Conservation (phyloP, 306 rosid genomes). For the Pterocarpus macrocarpus region DNA sequence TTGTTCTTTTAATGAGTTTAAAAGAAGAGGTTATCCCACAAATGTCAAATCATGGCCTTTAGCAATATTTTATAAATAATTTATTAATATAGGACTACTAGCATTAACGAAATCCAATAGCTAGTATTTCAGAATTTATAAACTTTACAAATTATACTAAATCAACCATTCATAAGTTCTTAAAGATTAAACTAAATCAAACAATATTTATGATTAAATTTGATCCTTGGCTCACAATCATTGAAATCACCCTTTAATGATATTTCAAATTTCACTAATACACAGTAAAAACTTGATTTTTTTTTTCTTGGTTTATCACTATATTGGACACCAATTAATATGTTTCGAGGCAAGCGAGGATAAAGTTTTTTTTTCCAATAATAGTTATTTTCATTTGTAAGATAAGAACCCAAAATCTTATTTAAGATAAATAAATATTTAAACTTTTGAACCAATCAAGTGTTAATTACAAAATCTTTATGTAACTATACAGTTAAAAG, state of each 20-base stretch:
- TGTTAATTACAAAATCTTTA: too few relatives aligned
- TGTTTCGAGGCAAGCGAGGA: too few relatives aligned
- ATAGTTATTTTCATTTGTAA: too few relatives aligned
- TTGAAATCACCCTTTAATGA: neutral
- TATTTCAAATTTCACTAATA: neutral
- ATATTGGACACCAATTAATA: too few relatives aligned
- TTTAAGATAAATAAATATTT: too few relatives aligned
- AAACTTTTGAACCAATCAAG: too few relatives aligned
- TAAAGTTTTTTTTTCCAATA: too few relatives aligned
- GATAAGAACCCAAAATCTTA: too few relatives aligned
- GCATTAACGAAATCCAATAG: neutral
- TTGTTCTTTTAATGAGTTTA: neutral
- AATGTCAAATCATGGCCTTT: neutral
- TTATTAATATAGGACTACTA: neutral
- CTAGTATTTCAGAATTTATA: neutral
- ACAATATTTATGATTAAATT: neutral
- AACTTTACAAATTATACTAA: neutral
- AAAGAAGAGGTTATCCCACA: neutral
- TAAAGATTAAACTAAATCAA: neutral
- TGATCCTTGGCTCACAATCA: neutral
- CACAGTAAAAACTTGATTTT: too few relatives aligned
- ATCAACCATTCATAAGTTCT: neutral
- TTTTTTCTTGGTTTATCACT: too few relatives aligned
- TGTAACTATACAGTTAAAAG: too few relatives aligned
- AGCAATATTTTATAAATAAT: neutral